These are phyloP conservation scores for Diplosphaera chodatii DNA, from an alignment of 139 green algal genomes.

Conservation along the genomic window DNA sequence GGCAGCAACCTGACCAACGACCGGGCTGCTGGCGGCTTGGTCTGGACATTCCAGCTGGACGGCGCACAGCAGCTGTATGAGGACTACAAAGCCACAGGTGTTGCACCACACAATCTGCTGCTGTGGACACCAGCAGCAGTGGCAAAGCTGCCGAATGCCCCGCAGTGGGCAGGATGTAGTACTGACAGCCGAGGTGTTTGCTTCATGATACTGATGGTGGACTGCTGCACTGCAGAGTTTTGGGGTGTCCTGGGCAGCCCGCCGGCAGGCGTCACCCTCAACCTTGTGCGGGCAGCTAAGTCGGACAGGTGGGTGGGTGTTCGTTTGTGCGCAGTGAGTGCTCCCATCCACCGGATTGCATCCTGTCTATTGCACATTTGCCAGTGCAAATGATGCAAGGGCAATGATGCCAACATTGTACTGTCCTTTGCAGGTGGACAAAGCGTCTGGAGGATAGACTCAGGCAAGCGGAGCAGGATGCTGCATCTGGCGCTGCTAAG, in stretches of 20 bases:
- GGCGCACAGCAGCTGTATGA: constrained; percentile 57
- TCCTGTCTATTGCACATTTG: too few species aligned
- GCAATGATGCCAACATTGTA: too few species aligned
- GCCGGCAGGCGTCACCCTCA: constrained; percentile 32
- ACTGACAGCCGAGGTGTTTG: too few species aligned
- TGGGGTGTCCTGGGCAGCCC: constrained; percentile 41
- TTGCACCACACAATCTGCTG: too few species aligned
- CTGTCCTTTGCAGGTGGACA: background rate
- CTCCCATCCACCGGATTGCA: too few species aligned
- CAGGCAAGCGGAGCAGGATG: background rate
- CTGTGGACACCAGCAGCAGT: too few species aligned
- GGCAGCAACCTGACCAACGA: constrained; percentile 55
- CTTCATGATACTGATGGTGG: too few species aligned
- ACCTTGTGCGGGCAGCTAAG: constrained; percentile 56
- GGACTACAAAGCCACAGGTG: constrained; percentile 39
- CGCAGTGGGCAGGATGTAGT: too few species aligned
- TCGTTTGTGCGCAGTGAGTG: too few species aligned
- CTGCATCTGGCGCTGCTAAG: background rate
- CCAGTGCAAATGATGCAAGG: too few species aligned
- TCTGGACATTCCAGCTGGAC: constrained; percentile 41
- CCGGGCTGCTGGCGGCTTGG: background rate
- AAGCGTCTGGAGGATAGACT: background rate
- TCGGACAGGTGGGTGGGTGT: constrained; percentile 57
- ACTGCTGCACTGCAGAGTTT: constrained; percentile 16
- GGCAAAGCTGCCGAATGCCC: too few species aligned